These are phyloP conservation scores for Colletotrichum neosansevieriae DNA, from an alignment of 2,329 filamentous ascomycete genomes.

Conservation along the genomic window DNA sequence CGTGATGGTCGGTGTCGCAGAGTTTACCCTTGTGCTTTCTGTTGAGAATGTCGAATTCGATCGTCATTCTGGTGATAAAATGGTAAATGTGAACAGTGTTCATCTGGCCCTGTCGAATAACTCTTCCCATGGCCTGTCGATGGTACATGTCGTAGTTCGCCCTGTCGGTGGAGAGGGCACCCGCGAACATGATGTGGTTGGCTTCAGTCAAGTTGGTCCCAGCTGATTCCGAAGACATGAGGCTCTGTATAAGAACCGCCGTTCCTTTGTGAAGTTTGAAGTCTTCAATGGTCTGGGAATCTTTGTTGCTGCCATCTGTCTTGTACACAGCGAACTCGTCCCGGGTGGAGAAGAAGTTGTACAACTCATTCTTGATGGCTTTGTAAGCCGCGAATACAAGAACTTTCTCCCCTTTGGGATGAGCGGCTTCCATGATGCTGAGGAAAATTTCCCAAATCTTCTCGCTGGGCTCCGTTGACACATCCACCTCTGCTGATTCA, in stretches of 20 bases:
- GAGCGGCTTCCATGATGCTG: conserved; percentile 43
- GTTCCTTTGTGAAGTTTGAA: conserved; percentile 45
- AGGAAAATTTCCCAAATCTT: conserved; percentile 45
- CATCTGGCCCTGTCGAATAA: conserved; percentile 54
- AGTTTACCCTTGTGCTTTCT: conserved; percentile 11
- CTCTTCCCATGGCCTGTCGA: conserved; percentile 55
- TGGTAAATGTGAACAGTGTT: conserved; percentile 55
- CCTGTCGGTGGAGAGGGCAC: conserved; percentile 49
- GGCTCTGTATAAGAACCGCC: conserved; percentile 52
- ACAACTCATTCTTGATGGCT: conserved; percentile 46
- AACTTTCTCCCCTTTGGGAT: conserved; percentile 41
- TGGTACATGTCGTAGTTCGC: conserved; percentile 51
- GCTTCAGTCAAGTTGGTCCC: conserved; percentile 57
- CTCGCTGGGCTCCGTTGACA: conserved; percentile 5
- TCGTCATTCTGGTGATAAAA: conserved; percentile 52
- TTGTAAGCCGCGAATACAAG: conserved; percentile 55
- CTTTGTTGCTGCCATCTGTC: conserved; percentile 9
- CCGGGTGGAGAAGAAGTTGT: conserved; percentile 4
- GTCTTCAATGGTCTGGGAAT: conserved; percentile 40
- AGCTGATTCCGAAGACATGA: conserved; percentile 54
- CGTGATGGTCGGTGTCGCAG: not conserved
- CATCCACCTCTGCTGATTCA: not conserved
- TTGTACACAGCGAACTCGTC: conserved; percentile 39
- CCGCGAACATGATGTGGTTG: conserved; percentile 57
- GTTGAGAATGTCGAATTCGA: conserved; percentile 55